Base-by-base conservation (phyloP, 1,284 basidiomycete species). In the Pseudozyma pruni region DNA sequence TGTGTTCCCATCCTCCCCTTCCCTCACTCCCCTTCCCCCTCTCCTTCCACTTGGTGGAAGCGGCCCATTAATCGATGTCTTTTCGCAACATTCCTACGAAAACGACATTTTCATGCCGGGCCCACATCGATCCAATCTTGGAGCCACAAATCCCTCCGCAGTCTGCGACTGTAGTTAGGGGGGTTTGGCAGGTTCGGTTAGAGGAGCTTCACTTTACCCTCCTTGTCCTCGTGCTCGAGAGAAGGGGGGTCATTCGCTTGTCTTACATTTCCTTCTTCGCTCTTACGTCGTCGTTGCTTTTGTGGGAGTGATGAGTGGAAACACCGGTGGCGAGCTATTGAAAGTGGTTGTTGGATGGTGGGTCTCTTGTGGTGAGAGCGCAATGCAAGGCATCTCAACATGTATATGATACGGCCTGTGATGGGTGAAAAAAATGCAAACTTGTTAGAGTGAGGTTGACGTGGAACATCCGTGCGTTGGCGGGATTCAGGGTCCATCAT, bases 51-150 rank as follows among this genome's bases (percentile, higher is more conserved):
- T 39, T 31, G 19, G 25, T 16, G 8, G 10, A 11, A 14, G 45
- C 16, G 60, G 74, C 73, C 74, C 74, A 70, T 75, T 77, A 77
- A 77, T 77, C 75, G 58, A 70, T 72, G 66, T 48, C 50, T 64
- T 51, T 59, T 63, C 32, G 56, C 44, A n/a, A 13, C 14, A 16
- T 27, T 37, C 56, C 35, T 62, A 68, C 74, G 57, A 55, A 55
- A 50, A 59, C 6, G 31, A 54, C 64, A 73, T 68, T 72, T 77
- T 77, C 75, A 77, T 77, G 75, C 70, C 69, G 75, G 74, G 73
- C 74, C 57, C 20, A 77, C 17, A 77, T 56, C 31, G 23, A 50
- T 17, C 48, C 32, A 23, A 25, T 40, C 40, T 41, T n/a, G 25
- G n/a, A 17, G 4, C 27, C 10, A 19, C 32, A 14, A 50, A 70